phyloP scores from a whole-genome alignment of 768 basidiomycete genomes.

The Boletellus ananas region DNA sequence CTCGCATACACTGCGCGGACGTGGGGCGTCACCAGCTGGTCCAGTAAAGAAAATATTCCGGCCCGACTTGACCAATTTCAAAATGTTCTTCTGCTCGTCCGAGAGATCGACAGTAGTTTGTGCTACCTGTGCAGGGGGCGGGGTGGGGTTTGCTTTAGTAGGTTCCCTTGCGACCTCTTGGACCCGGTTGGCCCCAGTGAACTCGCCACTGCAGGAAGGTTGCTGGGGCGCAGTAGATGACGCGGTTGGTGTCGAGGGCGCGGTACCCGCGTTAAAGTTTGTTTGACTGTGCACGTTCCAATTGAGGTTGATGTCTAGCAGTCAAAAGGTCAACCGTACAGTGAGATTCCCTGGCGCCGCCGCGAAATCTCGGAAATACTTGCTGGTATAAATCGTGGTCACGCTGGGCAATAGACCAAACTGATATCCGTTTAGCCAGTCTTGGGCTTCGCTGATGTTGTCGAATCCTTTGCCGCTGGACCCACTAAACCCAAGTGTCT shows the following conservation, averaged over 20 bases:
- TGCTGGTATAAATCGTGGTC: conserved; percentile 17
- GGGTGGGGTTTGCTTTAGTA: background rate
- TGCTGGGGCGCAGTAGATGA: background rate
- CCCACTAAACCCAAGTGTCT: conserved; percentile 31
- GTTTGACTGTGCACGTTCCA: conserved; percentile 11
- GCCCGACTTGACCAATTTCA: conserved; percentile 47
- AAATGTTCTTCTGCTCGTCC: conserved; percentile 40
- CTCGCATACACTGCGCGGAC: background rate
- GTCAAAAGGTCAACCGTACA: background rate
- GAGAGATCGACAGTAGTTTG: conserved; percentile 25
- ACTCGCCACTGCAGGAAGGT: background rate
- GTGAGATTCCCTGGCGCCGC: background rate
- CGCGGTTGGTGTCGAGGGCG: conserved; percentile 7
- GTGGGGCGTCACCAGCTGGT: conserved; percentile 50
- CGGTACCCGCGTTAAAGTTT: background rate
- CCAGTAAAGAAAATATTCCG: conserved; percentile 73
- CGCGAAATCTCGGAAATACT: background rate
- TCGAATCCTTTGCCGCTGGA: conserved; percentile 33
- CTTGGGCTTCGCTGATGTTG: conserved; percentile 23
- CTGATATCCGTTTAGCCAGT: conserved; percentile 20
- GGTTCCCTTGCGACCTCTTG: background rate
- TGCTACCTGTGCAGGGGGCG: background rate
- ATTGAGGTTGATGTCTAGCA: conserved; percentile 20
- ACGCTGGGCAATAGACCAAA: conserved; percentile 6
- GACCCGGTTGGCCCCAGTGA: background rate